Percentiles rank a stretch among this genome's conserved stretches.
These are phyloP conservation scores for Aspergillus ruber DNA, from an alignment of 2,329 filamentous ascomycete genomes.

Conservation along the genomic window DNA sequence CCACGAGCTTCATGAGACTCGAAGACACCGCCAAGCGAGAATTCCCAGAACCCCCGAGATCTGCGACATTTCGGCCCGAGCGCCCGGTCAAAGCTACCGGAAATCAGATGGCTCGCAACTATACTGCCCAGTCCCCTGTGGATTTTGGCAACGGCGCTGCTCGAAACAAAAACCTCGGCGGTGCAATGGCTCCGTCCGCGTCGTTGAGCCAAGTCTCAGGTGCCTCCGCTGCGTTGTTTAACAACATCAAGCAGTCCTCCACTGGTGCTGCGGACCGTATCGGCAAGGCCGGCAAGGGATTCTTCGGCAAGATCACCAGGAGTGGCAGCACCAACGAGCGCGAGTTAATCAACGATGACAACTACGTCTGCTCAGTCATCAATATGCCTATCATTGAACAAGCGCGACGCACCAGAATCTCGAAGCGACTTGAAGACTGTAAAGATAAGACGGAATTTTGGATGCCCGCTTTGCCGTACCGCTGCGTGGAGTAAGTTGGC, in stretches of 20 bases:
- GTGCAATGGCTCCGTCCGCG: slow-evolving; percentile 38
- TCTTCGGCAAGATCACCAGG: slow-evolving; percentile 71
- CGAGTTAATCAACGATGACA: slow-evolving; percentile 68
- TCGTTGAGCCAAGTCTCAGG: slow-evolving; percentile 46
- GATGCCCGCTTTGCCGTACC: slow-evolving; percentile 95
- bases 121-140: slow-evolving; percentile 62
- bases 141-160: slow-evolving; percentile 23
- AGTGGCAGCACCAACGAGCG: slow-evolving; percentile 63
- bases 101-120: slow-evolving; percentile 58
- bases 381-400: slow-evolving; percentile 82
- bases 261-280: slow-evolving; percentile 66
- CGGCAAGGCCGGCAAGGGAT: slow-evolving; percentile 68
- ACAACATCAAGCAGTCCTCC: slow-evolving; percentile 65
- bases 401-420: slow-evolving; percentile 83
- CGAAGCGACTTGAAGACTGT: slow-evolving; percentile 78
- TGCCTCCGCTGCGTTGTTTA: slow-evolving; percentile 59
- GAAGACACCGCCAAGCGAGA: slow-evolving; percentile 29
- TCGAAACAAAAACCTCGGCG: slow-evolving; percentile 27
- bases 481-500: slow-evolving; percentile 70
- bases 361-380: slow-evolving; percentile 78
- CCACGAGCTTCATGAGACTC: slow-evolving; percentile 33
- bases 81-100: slow-evolving; percentile 64
- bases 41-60: slow-evolving; percentile 48
- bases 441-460: slow-evolving; percentile 96
- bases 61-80: slow-evolving; percentile 61